A percentile compares a stretch with the other conserved stretches of the same genome.
phyloP scores from a whole-genome alignment of 2,329 filamentous ascomycete species.

The Aspergillus chevalieri region DNA sequence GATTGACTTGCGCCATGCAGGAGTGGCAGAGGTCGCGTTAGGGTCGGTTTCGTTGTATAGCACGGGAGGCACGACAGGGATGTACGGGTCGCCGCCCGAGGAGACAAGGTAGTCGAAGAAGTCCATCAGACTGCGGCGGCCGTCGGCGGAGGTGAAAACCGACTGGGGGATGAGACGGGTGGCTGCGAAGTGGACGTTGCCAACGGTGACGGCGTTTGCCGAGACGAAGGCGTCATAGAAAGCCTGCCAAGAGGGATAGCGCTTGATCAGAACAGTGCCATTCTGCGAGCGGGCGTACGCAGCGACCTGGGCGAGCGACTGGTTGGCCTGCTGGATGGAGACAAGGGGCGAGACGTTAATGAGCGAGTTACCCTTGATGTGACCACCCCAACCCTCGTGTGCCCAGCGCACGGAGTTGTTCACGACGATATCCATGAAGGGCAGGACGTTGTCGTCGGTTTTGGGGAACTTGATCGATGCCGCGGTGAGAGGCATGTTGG shows the following conservation, averaged over 20 bases:
- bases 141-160: slow-evolving; percentile 11
- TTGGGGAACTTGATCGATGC: slow-evolving; percentile 13
- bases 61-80: slow-evolving; percentile 12
- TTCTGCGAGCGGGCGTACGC: slow-evolving; percentile 9
- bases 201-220: slow-evolving; percentile 11
- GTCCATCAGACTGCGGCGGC: slow-evolving; percentile 9
- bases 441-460: slow-evolving; percentile 10
- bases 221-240: slow-evolving; percentile 14
- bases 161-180: slow-evolving; percentile 14
- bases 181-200: slow-evolving; percentile 12
- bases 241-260: slow-evolving; percentile 13
- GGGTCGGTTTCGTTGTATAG: slow-evolving; percentile 13
- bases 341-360: slow-evolving; percentile 12
- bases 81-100: slow-evolving; percentile 9
- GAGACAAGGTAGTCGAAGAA: slow-evolving; percentile 7
- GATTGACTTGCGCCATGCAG: slow-evolving; percentile 14
- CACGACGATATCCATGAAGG: slow-evolving; percentile 17
- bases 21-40: slow-evolving; percentile 10
- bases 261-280: slow-evolving; percentile 10
- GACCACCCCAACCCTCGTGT: slow-evolving; percentile 17
- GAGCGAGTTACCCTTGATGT: slow-evolving; percentile 14
- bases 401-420: slow-evolving; percentile 17
- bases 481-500: slow-evolving; percentile 5
- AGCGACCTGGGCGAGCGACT: slow-evolving; percentile 7
- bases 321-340: slow-evolving; percentile 7